These are phyloP conservation scores for Zychaea mexicana DNA, from an alignment of 371 early-diverging fungal genomes.

Conservation along the genomic window DNA sequence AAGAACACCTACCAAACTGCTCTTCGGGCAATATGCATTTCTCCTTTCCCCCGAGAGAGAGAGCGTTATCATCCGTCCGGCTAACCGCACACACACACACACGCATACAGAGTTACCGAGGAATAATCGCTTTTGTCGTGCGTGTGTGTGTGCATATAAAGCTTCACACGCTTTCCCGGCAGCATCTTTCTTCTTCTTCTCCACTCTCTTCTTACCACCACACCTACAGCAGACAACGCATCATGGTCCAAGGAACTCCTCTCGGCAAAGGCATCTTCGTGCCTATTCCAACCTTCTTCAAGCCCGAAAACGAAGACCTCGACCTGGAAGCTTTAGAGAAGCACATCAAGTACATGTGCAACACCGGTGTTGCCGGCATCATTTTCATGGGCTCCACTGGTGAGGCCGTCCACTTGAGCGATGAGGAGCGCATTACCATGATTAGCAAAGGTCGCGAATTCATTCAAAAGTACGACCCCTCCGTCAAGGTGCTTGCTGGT, in stretches of 20 bases:
- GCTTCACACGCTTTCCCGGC: neutral
- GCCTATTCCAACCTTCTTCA: slow-evolving; percentile 51
- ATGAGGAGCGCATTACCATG: slow-evolving; percentile 34
- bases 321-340: slow-evolving; percentile 42
- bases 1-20: neutral
- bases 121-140: no score
- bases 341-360: slow-evolving; percentile 37
- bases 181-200: neutral
- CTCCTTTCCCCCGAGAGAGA: slow-evolving; percentile 1
- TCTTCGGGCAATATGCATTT: neutral
- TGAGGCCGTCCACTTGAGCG: slow-evolving; percentile 45
- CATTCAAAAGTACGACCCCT: slow-evolving; percentile 31
- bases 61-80: neutral
- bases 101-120: no score
- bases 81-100: neutral
- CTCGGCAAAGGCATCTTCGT: slow-evolving; percentile 37
- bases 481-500: slow-evolving; percentile 40
- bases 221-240: neutral
- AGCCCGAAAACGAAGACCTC: slow-evolving; percentile 40
- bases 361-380: slow-evolving; percentile 46
- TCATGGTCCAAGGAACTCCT: slow-evolving; percentile 9
- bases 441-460: slow-evolving; percentile 28
- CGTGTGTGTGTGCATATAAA: neutral
- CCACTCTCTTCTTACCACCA: neutral
- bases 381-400: slow-evolving; percentile 52